Percentiles rank a stretch among this genome's conserved stretches.
Conservation (phyloP, 2,329 filamentous ascomycete species). For the Colletotrichum kahawae region DNA sequence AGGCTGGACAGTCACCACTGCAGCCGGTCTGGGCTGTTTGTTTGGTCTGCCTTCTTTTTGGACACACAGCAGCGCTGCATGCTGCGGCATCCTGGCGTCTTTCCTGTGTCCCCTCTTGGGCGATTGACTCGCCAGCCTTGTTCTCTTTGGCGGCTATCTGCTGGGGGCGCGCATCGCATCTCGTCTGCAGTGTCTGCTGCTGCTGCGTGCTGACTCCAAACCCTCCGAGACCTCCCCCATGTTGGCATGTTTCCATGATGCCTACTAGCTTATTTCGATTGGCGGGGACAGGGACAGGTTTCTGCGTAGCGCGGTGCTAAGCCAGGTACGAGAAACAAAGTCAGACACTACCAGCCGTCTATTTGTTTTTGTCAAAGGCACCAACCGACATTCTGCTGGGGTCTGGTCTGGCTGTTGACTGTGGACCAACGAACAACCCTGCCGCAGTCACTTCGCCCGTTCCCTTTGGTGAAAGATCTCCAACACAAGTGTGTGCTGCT, state of each 20-base stretch:
- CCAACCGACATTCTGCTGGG: not conserved
- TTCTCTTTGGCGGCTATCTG: not conserved
- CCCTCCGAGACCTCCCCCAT: not conserved
- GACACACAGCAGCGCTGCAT: not conserved
- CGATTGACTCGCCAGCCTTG: not conserved
- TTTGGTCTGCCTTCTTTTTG: not conserved
- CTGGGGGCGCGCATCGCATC: not conserved
- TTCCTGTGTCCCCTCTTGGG: not conserved
- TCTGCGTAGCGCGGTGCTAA: constrained; percentile 2
- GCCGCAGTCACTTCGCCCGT: not conserved
- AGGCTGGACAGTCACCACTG: not conserved
- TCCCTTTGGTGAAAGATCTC: not conserved
- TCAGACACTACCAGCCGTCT: not conserved
- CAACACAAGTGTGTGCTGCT: not conserved
- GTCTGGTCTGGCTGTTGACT: not conserved
- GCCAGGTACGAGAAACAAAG: not conserved
- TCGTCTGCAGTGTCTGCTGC: not conserved
- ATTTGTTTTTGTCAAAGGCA: not conserved
- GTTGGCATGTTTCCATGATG: constrained; percentile 1
- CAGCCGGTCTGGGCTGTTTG: not conserved
- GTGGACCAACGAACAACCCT: not conserved
- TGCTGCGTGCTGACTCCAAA: not conserved
- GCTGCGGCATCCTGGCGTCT: not conserved
- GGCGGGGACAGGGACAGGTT: not conserved
- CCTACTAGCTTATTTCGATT: not conserved